Evolutionary conservation across 352 stramenopile species (phyloP).

Genomic region (Phytophthora podocarpi): DNA sequence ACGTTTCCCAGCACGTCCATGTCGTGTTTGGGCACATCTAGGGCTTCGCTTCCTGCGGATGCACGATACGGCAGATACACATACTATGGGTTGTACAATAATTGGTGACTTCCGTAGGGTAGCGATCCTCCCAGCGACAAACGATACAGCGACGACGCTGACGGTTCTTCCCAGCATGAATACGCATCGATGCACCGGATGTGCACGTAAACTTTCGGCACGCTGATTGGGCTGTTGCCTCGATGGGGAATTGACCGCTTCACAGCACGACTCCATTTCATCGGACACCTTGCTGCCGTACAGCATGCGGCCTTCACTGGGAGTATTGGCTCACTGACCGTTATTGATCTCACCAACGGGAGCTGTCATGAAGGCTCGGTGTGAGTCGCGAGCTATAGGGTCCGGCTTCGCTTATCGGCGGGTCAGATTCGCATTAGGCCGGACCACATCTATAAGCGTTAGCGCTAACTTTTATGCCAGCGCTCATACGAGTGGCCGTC

Average conservation of each 20-base stretch:
- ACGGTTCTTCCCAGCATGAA: background rate
- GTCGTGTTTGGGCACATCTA: background rate
- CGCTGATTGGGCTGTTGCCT: background rate
- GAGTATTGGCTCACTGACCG: background rate
- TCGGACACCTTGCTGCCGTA: background rate
- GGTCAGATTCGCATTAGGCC: constrained; percentile 1
- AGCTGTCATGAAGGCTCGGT: background rate
- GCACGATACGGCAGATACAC: background rate
- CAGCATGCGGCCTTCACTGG: background rate
- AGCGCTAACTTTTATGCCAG: constrained; percentile 2
- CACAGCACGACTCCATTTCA: background rate
- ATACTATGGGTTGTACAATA: background rate
- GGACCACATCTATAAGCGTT: background rate
- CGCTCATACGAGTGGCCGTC: background rate
- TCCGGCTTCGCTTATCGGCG: background rate
- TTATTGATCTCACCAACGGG: background rate
- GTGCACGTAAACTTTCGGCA: background rate
- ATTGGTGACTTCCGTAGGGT: background rate
- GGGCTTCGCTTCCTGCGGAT: background rate
- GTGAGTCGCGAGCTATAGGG: background rate
- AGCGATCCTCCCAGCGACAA: background rate
- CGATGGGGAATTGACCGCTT: background rate
- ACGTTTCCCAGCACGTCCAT: constrained; percentile 8
- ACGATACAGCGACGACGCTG: constrained; percentile 1
- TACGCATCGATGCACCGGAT: background rate